Conservation (phyloP, 2,329 filamentous ascomycete genomes). For the Fusarium brevicatenulatum region DNA sequence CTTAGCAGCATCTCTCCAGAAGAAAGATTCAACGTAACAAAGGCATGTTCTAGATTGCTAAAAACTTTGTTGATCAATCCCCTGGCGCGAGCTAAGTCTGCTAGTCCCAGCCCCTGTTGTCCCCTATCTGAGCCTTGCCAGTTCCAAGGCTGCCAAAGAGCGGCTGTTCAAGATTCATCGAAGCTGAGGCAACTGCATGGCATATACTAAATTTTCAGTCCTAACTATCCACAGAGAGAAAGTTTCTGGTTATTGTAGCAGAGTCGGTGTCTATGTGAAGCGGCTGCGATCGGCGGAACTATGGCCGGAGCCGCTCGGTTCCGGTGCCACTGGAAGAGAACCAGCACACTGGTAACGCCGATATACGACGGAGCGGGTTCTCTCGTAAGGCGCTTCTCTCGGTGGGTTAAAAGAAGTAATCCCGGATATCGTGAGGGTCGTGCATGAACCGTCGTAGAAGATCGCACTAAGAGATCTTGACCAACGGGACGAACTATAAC, state of each 20-base stretch:
- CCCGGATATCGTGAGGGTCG: not conserved
- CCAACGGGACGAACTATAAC: not conserved
- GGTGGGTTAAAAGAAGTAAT: not conserved
- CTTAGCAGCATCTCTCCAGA: too few relatives aligned
- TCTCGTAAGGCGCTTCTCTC: not conserved
- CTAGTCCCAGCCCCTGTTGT: not conserved
- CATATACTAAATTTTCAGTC: too few relatives aligned
- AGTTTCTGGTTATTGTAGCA: too few relatives aligned
- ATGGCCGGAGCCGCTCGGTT: not conserved
- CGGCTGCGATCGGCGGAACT: not conserved
- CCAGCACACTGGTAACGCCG: not conserved
- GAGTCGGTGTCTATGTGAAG: too few relatives aligned
- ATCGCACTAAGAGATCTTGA: not conserved
- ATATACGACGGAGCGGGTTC: not conserved
- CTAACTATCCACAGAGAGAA: fast-evolving
- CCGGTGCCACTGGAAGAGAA: not conserved
- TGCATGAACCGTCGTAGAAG: not conserved
- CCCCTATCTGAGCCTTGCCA: not conserved
- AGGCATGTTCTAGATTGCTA: too few relatives aligned
- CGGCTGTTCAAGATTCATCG: too few relatives aligned
- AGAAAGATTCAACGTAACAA: too few relatives aligned
- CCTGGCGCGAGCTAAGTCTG: not conserved
- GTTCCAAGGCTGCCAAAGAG: too few relatives aligned
- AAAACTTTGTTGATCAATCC: too few relatives aligned
- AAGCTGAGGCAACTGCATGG: too few relatives aligned